A percentile compares a stretch with the other conserved stretches of the same genome.
phyloP scores from a whole-genome alignment of 2,329 filamentous ascomycete genomes.

The Hypoxylon sp. region DNA sequence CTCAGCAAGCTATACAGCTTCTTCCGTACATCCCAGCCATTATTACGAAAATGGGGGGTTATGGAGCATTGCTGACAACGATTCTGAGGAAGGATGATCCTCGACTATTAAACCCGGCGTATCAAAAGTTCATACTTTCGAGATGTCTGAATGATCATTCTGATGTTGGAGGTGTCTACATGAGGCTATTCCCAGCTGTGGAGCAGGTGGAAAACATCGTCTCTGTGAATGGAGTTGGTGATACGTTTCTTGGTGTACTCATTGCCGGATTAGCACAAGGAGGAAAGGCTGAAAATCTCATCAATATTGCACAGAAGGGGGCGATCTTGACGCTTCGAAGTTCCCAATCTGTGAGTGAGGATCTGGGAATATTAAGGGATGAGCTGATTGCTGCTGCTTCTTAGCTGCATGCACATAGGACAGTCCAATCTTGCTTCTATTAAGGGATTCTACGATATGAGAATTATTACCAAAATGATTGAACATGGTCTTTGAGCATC shows the following conservation, averaged over 20 bases:
- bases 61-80: slow-evolving; percentile 79
- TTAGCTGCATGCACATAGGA: slow-evolving; percentile 1
- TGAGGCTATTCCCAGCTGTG: slow-evolving; percentile 73
- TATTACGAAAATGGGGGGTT: slow-evolving; percentile 80
- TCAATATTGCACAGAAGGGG: slow-evolving; percentile 83
- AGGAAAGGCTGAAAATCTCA: slow-evolving; percentile 64
- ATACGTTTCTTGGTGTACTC: slow-evolving; percentile 87
- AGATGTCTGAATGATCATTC: slow-evolving; percentile 63
- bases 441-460: too few species aligned
- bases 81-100: slow-evolving; percentile 74
- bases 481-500: too few species aligned
- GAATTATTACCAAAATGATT: too few species aligned
- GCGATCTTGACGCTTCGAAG: slow-evolving; percentile 82
- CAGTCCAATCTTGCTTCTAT: neutral
- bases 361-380: slow-evolving; percentile 57
- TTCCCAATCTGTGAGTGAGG: slow-evolving; percentile 73
- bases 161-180: slow-evolving; percentile 79
- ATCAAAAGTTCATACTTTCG: slow-evolving; percentile 75
- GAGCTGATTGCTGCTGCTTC: slow-evolving; percentile 46
- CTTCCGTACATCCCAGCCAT: slow-evolving; percentile 88
- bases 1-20: slow-evolving; percentile 83
- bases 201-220: slow-evolving; percentile 75
- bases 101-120: slow-evolving; percentile 68
- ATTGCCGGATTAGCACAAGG: slow-evolving; percentile 78
- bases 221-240: slow-evolving; percentile 93